Evolutionary conservation across 768 basidiomycete genomes (phyloP).

Genomic region (Calocybe gangraenosa): DNA sequence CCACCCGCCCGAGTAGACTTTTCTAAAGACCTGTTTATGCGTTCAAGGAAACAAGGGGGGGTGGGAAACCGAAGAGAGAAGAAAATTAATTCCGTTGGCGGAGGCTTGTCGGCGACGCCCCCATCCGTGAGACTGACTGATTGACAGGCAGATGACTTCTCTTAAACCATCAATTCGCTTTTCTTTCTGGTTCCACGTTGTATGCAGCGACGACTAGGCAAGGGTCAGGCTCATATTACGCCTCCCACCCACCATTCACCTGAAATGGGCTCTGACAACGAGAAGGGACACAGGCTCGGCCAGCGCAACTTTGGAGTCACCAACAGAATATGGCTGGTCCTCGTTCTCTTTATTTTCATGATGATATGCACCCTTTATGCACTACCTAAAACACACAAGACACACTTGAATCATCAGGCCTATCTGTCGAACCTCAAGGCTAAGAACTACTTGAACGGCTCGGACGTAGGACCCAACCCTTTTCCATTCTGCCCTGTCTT

Average conservation of each 20-base stretch:
- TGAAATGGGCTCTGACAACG: slow-evolving; percentile 45
- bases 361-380: slow-evolving; percentile 54
- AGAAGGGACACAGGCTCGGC: slow-evolving; percentile 49
- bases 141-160: background rate
- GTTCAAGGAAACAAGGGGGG: too few species aligned
- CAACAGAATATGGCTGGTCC: slow-evolving; percentile 65
- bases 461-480: slow-evolving; percentile 57
- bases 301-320: slow-evolving; percentile 60
- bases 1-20: background rate
- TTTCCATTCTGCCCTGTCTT: slow-evolving; percentile 91
- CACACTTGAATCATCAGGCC: slow-evolving; percentile 23
- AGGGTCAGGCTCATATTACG: slow-evolving; percentile 54
- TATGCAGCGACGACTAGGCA: slow-evolving; percentile 59
- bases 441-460: slow-evolving; percentile 78
- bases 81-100: background rate
- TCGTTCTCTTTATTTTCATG: slow-evolving; percentile 50
- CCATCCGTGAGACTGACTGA: background rate
- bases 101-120: too few species aligned
- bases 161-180: slow-evolving; percentile 21
- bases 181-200: slow-evolving; percentile 17
- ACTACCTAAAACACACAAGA: slow-evolving; percentile 33
- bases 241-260: slow-evolving; percentile 35
- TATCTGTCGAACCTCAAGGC: slow-evolving; percentile 52
- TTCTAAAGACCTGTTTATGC: background rate
- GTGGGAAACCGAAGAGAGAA: background rate